Base-by-base conservation (phyloP, 208 protist species). In the Trypanosomatidae sp. region DNA sequence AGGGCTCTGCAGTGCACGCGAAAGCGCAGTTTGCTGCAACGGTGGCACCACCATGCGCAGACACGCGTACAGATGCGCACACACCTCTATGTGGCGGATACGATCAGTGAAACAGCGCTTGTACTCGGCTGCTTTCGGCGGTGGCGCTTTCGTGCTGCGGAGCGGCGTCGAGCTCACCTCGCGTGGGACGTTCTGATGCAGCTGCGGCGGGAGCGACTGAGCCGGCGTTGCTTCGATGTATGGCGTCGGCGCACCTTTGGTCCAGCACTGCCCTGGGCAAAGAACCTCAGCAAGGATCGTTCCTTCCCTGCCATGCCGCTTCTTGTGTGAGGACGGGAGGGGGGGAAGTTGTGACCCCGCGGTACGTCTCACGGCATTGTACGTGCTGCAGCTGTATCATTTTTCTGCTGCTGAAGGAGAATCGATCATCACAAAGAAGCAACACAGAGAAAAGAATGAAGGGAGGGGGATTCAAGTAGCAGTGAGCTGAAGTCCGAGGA, bases 91-190 rank as follows among this genome's bases (percentile, higher is more conserved):
- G 65, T 95, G n/a, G 90, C 90, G 0, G 89, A 88, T 46, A 91
- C 87, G 17, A 69, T 95, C 25, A 81, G 83, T 10, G 90, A 97
- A 56, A 86, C 89, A 22, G 81, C 89, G 7, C 62, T 90, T 36
- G 77, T 90, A n/a, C 64, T 92, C 30, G 78, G 80, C 12, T 90
- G 85, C 62, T 62, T 93, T 76, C 88, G 88, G 50, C 74, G 73
- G 50, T 97, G 92, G 90, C 75, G 81, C 7, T 28, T 47, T 15
- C 83, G 89, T 1, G 71, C 76, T 33, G 71, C 71, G 49, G 71
- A 62, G 55, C 69, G 71, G 12, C 77, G 67, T 53, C 86, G 79
- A 56, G 64, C 71, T 25, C 86, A 73, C 28, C 56, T 88, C 30
- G 71, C 81, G 60, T 75, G 73, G 41, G 73, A 65, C 41, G 79